Percentiles rank a stretch among this genome's conserved stretches.
These are phyloP conservation scores for Schwanniomyces yamadae DNA, from an alignment of 805 yeast species.

Conservation along the genomic window DNA sequence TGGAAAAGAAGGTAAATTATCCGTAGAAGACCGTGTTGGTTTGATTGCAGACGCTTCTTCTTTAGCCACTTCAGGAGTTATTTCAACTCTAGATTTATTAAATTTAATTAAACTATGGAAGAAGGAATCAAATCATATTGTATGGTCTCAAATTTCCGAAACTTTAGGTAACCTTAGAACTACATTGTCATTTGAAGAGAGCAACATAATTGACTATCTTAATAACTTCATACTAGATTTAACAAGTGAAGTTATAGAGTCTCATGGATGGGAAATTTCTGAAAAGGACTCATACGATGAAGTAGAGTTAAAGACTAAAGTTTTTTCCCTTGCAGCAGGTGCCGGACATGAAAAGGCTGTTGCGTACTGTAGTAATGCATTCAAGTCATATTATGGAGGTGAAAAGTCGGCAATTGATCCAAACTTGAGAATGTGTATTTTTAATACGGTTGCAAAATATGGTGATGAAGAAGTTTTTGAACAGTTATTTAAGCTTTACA, in stretches of 20 bases:
- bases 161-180: slow-evolving; percentile 48
- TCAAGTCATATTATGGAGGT: slow-evolving; percentile 56
- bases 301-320: slow-evolving; percentile 64
- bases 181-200: slow-evolving; percentile 57
- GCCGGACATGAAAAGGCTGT: slow-evolving; percentile 49
- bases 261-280: slow-evolving; percentile 65
- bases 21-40: slow-evolving; percentile 78
- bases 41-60: slow-evolving; percentile 78
- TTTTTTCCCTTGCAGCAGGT: slow-evolving; percentile 60
- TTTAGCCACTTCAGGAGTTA: slow-evolving; percentile 67
- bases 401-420: slow-evolving; percentile 72
- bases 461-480: slow-evolving; percentile 68
- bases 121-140: slow-evolving; percentile 58
- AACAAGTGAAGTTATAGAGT: slow-evolving; percentile 50
- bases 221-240: slow-evolving; percentile 54
- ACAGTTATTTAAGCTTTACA: slow-evolving; percentile 57
- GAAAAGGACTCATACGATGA: slow-evolving; percentile 55
- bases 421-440: slow-evolving; percentile 65
- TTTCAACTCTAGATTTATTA: slow-evolving; percentile 60
- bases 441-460: slow-evolving; percentile 59
- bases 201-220: slow-evolving; percentile 46
- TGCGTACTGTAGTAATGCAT: slow-evolving; percentile 48
- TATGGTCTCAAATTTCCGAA: slow-evolving; percentile 60
- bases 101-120: slow-evolving; percentile 61
- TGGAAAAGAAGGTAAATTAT: slow-evolving; percentile 55